phyloP scores from a whole-genome alignment of 2,329 filamentous ascomycete species.

The Diaporthe velutina region DNA sequence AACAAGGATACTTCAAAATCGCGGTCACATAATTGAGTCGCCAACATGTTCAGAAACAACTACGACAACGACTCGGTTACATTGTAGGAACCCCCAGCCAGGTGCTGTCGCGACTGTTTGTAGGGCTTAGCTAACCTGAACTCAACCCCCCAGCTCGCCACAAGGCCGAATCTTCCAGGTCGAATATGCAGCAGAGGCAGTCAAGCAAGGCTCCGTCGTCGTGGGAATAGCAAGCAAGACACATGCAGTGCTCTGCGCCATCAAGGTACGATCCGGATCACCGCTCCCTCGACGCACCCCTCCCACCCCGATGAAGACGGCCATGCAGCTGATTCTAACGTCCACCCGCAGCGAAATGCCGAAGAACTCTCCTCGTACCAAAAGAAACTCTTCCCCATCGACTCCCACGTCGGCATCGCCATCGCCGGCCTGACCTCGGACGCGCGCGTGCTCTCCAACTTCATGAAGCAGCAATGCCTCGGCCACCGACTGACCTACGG shows the following conservation, averaged over 20 bases:
- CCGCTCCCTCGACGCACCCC: conserved; percentile 18
- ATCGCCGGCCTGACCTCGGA: conserved; percentile 98
- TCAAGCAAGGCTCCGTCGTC: conserved; percentile 98
- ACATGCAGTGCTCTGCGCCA: conserved; percentile 92
- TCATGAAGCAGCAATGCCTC: conserved; percentile 99
- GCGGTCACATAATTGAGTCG: conserved; percentile 34
- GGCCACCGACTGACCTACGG: conserved; percentile 96
- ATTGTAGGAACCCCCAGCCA: conserved; percentile 76
- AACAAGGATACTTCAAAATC: background rate
- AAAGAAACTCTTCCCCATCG: conserved; percentile 98
- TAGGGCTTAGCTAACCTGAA: conserved; percentile 47
- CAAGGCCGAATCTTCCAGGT: conserved; percentile 99
- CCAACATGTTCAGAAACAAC: conserved; percentile 98
- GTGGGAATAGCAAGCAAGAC: conserved; percentile 98
- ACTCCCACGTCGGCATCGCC: conserved; percentile 94
- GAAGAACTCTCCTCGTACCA: conserved; percentile 99
- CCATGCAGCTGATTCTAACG: conserved; percentile 28
- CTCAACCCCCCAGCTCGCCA: conserved; percentile 77
- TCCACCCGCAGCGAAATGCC: conserved; percentile 82
- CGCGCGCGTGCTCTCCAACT: conserved; percentile 98
- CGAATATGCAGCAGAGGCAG: conserved; percentile 98
- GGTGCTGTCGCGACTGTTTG: conserved; percentile 41
- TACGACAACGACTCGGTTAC: conserved; percentile 99
- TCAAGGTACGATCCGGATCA: conserved; percentile 77
- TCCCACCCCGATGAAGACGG: conserved; percentile 33